Percentiles rank a stretch among this genome's conserved stretches.
Evolutionary conservation across 768 basidiomycete genomes (phyloP).

Genomic region (Crepidotus variabilis): DNA sequence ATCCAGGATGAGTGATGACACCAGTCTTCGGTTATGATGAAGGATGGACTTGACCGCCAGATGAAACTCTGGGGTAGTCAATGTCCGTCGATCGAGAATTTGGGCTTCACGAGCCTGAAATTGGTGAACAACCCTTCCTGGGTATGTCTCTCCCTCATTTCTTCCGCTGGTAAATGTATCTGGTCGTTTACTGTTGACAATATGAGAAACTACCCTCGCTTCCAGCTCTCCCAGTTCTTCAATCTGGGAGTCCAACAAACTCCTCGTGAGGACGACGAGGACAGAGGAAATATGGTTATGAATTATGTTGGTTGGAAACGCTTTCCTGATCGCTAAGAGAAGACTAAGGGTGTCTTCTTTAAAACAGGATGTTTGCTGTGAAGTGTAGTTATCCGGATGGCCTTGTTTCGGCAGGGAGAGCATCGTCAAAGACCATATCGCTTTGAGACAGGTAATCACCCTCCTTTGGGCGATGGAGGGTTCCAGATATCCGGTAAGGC

Average conservation of each 20-base stretch:
- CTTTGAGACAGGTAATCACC: slow-evolving; percentile 30
- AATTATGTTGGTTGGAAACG: slow-evolving; percentile 17
- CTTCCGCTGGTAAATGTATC: background rate
- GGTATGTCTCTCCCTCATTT: background rate
- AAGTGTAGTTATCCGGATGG: slow-evolving; percentile 9
- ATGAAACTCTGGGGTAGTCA: slow-evolving; percentile 16
- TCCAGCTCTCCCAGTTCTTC: slow-evolving; percentile 22
- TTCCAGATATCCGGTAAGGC: slow-evolving; percentile 22
- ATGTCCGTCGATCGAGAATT: slow-evolving; percentile 3
- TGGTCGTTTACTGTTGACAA: background rate
- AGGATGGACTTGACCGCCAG: slow-evolving; percentile 16
- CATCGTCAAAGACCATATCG: slow-evolving; percentile 41
- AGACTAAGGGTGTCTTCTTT: slow-evolving; percentile 30
- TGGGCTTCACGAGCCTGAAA: slow-evolving; percentile 9
- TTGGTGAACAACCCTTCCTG: background rate
- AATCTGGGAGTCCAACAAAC: slow-evolving; percentile 29
- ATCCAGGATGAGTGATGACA: background rate
- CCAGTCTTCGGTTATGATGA: slow-evolving; percentile 11
- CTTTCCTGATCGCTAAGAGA: slow-evolving; percentile 17
- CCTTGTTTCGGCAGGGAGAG: slow-evolving; percentile 27
- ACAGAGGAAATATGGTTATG: slow-evolving; percentile 26
- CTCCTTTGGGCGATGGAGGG: slow-evolving; percentile 23
- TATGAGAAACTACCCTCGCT: slow-evolving; percentile 11
- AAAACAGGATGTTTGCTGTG: slow-evolving; percentile 23
- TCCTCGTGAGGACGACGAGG: slow-evolving; percentile 26